phyloP scores from a whole-genome alignment of 2,329 filamentous ascomycete species.

The Trichoderma sp. region DNA sequence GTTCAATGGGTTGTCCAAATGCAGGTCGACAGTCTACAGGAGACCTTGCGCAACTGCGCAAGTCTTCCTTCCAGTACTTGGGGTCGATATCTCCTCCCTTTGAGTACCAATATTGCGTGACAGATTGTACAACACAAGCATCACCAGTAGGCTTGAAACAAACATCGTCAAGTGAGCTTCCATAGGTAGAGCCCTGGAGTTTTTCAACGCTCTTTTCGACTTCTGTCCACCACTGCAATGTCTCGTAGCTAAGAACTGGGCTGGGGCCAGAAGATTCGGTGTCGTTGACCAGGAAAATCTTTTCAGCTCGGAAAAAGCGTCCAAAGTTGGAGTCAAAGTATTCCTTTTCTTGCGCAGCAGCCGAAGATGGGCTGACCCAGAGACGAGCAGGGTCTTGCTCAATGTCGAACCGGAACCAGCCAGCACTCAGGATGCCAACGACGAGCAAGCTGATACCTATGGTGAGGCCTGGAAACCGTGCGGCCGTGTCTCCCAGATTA shows the following conservation, averaged over 20 bases:
- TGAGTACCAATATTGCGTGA: constrained; percentile 84
- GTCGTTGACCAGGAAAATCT: constrained; percentile 91
- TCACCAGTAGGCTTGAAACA: constrained; percentile 92
- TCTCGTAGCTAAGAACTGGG: constrained; percentile 85
- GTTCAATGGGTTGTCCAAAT: constrained; percentile 85
- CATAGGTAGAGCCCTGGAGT: constrained; percentile 67
- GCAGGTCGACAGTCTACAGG: constrained; percentile 84
- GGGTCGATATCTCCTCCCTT: constrained; percentile 40
- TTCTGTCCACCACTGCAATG: constrained; percentile 88
- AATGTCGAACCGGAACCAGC: constrained; percentile 85
- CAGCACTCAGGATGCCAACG: constrained; percentile 76
- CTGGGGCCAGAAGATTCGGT: constrained; percentile 61
- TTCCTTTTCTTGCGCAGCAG: constrained; percentile 85
- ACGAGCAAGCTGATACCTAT: constrained; percentile 73
- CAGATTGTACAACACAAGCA: constrained; percentile 87
- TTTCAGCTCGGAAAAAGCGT: constrained; percentile 91
- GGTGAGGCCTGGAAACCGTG: constrained; percentile 79
- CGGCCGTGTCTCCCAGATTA: constrained; percentile 74
- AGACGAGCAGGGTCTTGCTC: constrained; percentile 87
- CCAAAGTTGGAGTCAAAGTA: constrained; percentile 95
- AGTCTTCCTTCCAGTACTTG: constrained; percentile 66
- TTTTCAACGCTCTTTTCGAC: constrained; percentile 75
- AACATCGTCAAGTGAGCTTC: constrained; percentile 73
- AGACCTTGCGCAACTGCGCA: constrained; percentile 71
- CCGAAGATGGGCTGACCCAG: constrained; percentile 94